phyloP scores from a whole-genome alignment of 2,329 filamentous ascomycete species.

The Xylariaceae sp. region DNA sequence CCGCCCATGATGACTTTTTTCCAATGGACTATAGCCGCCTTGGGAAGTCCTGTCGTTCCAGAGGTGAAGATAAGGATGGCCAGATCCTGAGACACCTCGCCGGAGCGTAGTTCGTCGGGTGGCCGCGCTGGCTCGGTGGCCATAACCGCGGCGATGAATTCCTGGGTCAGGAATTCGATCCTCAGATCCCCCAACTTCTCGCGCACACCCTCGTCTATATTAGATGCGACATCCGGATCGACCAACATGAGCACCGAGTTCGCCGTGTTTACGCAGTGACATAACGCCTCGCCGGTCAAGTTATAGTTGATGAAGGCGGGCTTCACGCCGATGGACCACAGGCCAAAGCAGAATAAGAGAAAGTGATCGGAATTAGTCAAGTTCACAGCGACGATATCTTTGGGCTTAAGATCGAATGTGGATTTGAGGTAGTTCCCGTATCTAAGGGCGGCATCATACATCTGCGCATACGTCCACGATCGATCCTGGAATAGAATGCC shows the following conservation, averaged over 20 bases:
- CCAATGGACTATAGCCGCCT: constrained; percentile 73
- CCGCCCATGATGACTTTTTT: constrained; percentile 54
- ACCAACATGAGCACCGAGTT: constrained; percentile 63
- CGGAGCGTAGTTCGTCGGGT: constrained; percentile 51
- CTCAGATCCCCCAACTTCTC: constrained; percentile 46
- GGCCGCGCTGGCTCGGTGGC: constrained; percentile 49
- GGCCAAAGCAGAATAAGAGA: constrained; percentile 66
- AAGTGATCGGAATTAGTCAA: constrained; percentile 78
- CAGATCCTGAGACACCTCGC: constrained; percentile 50
- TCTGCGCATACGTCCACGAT: constrained; percentile 68
- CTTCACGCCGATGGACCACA: constrained; percentile 78
- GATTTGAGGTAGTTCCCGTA: constrained; percentile 72
- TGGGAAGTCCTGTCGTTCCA: constrained; percentile 79
- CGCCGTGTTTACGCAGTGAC: constrained; percentile 68
- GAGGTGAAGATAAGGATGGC: constrained; percentile 78
- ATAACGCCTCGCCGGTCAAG: constrained; percentile 61
- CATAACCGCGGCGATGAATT: constrained; percentile 50
- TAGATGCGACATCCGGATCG: constrained; percentile 54
- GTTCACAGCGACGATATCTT: constrained; percentile 74
- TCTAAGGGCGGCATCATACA: constrained; percentile 64
- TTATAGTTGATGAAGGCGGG: constrained; percentile 91
- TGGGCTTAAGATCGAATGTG: constrained; percentile 56
- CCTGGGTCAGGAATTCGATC: constrained; percentile 57
- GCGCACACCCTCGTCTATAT: constrained; percentile 54
- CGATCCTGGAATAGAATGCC: constrained; percentile 65